These are phyloP conservation scores for Boeremia lycopersici DNA, from an alignment of 2,329 filamentous ascomycete genomes.

Conservation along the genomic window DNA sequence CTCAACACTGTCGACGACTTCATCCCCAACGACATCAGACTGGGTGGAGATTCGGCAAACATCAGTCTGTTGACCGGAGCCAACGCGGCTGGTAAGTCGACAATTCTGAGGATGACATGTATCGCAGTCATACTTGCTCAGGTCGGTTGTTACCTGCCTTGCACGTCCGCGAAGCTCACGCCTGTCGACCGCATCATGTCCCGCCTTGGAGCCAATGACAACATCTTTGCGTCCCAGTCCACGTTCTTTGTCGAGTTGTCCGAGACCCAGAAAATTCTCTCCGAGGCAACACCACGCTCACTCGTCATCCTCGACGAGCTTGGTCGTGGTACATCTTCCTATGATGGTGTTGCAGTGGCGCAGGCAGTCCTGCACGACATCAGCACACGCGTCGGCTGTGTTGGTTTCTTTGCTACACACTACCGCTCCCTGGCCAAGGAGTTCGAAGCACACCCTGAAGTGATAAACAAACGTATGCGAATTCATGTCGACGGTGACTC, in stretches of 20 bases:
- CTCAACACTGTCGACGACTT: conserved; percentile 87
- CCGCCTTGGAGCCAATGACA: conserved; percentile 94
- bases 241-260: conserved; percentile 98
- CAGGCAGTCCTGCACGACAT: conserved; percentile 97
- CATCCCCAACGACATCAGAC: conserved; percentile 90
- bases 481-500: conserved; percentile 88
- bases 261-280: conserved; percentile 96
- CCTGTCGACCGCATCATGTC: conserved; percentile 99
- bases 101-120: conserved; percentile 94
- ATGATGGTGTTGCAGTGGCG: conserved; percentile 94
- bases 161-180: conserved; percentile 79
- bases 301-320: conserved; percentile 97
- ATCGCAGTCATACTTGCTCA: conserved; percentile 97
- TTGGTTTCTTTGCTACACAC: conserved; percentile 97
- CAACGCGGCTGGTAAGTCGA: conserved; percentile 97
- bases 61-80: conserved; percentile 93
- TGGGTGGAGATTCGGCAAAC: conserved; percentile 81
- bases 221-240: conserved; percentile 96
- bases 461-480: conserved; percentile 85
- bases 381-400: conserved; percentile 87
- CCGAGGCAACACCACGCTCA: conserved; percentile 90
- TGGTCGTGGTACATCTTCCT: conserved; percentile 90
- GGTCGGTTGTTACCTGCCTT: conserved; percentile 91
- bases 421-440: conserved; percentile 94
- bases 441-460: conserved; percentile 87